phyloP scores from a whole-genome alignment of 2,329 filamentous ascomycete genomes.

The Monilinia fructigena region DNA sequence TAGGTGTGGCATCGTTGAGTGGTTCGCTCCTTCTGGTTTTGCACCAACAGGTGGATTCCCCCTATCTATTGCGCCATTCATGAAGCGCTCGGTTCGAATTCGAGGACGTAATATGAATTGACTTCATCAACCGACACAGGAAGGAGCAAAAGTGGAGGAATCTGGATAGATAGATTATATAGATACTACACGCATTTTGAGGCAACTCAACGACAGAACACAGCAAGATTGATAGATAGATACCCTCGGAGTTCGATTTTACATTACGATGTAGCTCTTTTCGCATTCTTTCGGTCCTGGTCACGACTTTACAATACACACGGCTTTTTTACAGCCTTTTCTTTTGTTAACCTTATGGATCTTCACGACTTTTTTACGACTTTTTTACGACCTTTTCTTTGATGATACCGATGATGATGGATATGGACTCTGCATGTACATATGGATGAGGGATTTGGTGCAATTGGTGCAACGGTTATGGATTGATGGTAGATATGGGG shows the following conservation, averaged over 20 bases:
- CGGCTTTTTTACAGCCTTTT: not conserved
- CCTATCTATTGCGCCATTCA: conserved; percentile 13
- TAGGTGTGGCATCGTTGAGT: not conserved
- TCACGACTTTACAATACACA: not conserved
- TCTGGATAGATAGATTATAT: not conserved
- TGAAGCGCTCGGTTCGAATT: conserved; percentile 6
- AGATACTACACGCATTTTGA: conserved; percentile 5
- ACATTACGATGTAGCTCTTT: not conserved
- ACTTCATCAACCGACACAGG: not conserved
- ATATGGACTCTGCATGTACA: not conserved
- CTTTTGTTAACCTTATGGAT: not conserved
- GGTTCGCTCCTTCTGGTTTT: not conserved
- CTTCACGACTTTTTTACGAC: not conserved
- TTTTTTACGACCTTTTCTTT: not conserved
- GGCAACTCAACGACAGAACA: conserved; percentile 9
- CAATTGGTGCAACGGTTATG: not conserved
- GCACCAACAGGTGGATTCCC: not conserved
- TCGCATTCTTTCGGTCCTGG: not conserved
- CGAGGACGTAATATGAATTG: conserved; percentile 10
- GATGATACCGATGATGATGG: not conserved
- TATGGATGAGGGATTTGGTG: not conserved
- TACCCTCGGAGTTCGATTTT: conserved; percentile 13
- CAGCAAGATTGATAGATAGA: conserved; percentile 5
- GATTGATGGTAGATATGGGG: not conserved
- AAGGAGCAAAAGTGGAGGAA: not conserved